Base-by-base conservation (phyloP, 345 rosid genomes). In the Turritis glabra region DNA sequence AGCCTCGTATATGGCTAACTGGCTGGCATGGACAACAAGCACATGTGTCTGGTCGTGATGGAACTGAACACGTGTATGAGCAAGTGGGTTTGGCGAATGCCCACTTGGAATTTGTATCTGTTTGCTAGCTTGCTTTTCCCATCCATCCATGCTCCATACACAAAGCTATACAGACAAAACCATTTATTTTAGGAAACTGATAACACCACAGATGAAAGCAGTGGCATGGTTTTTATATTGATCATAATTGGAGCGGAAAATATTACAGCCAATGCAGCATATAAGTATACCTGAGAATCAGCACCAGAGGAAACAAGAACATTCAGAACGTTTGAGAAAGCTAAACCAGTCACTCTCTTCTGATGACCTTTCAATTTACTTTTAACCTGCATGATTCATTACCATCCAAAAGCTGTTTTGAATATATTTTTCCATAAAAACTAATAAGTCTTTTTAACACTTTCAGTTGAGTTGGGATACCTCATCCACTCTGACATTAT, bases 401-500 rank as follows among this genome's bases (percentile, higher is more conserved):
- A 56, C 30, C 62, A 71, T 11, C 40, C 66, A 38, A 71, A 22
- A 71, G 52, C 48, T 63, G 41, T 62, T 18, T 32, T 5, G 14
- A 69, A 33, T 52, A 43, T 26, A 35, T 38, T 37, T 64, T 71
- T 71, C 25, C 18, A 43, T 51, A 29, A 52, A 75, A 14, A 26
- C 14, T 1, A 18, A 11, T 18, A 11, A 67, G n/a, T 23, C 12
- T 13, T 74, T 68, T 8, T 1, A 22, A 48, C 26, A 47, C 29
- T 56, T 51, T 47, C 53, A 57, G 55, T 58, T 56, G n/a, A 67
- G 33, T 41, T 1, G 0, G 10, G 25, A 35, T 75, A 89, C 97
- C 93, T 91, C 90, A 65, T 91, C 97, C 41, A 89, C 90, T 71
- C 93, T 79, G 61, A 88, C 93, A 84, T 89, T 88, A 78, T 89